Conservation (phyloP, 352 stramenopile species). For the Blastocystis sp. region DNA sequence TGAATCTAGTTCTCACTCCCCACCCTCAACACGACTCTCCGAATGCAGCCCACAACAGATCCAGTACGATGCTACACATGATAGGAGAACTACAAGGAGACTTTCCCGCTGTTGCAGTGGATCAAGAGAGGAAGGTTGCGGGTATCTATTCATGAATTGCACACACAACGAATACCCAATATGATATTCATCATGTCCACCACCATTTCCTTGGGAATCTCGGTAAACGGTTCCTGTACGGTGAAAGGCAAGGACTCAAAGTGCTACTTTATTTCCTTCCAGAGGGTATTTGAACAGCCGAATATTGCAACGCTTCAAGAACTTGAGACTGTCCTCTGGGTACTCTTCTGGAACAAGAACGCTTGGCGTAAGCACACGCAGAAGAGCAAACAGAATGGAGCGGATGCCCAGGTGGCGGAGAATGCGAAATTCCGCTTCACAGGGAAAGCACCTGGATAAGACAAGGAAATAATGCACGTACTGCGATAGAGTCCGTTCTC, state of each 20-base stretch:
- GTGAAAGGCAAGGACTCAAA: background rate
- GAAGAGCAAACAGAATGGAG: slow-evolving; percentile 41
- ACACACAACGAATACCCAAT: background rate
- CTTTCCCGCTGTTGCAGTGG: slow-evolving; percentile 66
- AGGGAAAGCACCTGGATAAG: slow-evolving; percentile 41
- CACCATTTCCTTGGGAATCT: slow-evolving; percentile 62
- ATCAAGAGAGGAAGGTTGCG: slow-evolving; percentile 60
- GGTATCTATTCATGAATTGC: slow-evolving; percentile 11
- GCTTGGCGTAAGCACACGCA: background rate
- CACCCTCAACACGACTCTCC: background rate
- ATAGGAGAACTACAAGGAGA: background rate
- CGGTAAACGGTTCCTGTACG: slow-evolving; percentile 56
- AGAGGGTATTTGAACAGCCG: slow-evolving; percentile 56
- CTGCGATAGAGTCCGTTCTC: slow-evolving; percentile 64
- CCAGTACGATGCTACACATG: slow-evolving; percentile 57
- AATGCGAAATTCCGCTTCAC: slow-evolving; percentile 64
- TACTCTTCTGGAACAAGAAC: slow-evolving; percentile 65
- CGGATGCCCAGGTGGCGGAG: slow-evolving; percentile 52
- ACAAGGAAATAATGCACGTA: background rate
- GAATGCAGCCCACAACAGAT: slow-evolving; percentile 64
- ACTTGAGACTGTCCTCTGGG: slow-evolving; percentile 58
- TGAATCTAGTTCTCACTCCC: slow-evolving; percentile 30
- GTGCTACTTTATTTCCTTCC: slow-evolving; percentile 41
- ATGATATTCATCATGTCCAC: slow-evolving; percentile 63
- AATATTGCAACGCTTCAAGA: slow-evolving; percentile 64